These are phyloP conservation scores for Purshia tridentata DNA, from an alignment of 306 rosid genomes.

Conservation along the genomic window DNA sequence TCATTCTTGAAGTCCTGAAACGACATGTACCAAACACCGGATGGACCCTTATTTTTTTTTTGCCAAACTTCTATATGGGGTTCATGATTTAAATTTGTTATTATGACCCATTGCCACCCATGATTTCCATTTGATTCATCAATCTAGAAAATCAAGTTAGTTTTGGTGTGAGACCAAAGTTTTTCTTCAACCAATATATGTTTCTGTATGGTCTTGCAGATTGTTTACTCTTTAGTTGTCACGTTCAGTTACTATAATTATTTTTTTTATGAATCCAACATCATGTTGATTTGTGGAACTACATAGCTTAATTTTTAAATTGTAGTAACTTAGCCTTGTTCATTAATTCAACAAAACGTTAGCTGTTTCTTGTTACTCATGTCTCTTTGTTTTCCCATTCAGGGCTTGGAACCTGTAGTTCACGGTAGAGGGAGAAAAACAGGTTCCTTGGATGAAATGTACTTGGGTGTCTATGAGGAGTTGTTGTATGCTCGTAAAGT, in stretches of 20 bases:
- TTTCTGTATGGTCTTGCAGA: background rate
- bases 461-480: slow-evolving; percentile 79
- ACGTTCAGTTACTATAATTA: background rate
- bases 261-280: background rate
- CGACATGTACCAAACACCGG: background rate
- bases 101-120: background rate
- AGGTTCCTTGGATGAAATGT: slow-evolving; percentile 63
- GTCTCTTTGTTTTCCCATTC: slow-evolving; percentile 27
- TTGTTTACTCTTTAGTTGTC: background rate
- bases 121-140: background rate
- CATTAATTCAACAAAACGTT: background rate
- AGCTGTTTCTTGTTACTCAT: slow-evolving; percentile 4
- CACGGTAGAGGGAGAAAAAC: slow-evolving; percentile 93
- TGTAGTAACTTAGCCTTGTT: background rate
- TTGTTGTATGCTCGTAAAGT: slow-evolving; percentile 85
- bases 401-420: slow-evolving; percentile 85
- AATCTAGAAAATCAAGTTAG: background rate
- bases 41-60: too few relatives aligned
- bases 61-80: background rate
- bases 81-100: background rate
- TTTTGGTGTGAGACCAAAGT: background rate
- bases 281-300: background rate
- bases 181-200: slow-evolving; percentile 5
- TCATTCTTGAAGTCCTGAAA: background rate
- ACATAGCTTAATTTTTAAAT: background rate